phyloP scores from a whole-genome alignment of 2,329 filamentous ascomycete genomes.

The Neonectria sp. region DNA sequence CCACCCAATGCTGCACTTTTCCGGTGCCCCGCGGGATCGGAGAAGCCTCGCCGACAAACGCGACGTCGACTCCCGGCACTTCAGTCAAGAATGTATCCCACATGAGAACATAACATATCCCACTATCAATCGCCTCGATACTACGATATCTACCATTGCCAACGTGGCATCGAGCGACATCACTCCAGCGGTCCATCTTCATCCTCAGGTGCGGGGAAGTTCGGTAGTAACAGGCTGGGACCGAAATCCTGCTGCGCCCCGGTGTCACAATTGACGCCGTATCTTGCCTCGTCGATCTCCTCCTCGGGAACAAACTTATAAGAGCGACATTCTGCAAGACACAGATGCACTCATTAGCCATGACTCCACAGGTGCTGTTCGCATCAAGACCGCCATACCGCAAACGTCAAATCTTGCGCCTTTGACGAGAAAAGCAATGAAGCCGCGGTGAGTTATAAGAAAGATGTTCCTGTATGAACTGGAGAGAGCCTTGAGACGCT shows the following conservation, averaged over 20 bases:
- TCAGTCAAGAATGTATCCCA: too few species aligned
- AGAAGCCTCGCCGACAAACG: not conserved
- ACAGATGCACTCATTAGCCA: not conserved
- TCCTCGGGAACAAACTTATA: conserved; percentile 34
- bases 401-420: conserved; percentile 40
- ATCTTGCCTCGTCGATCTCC: conserved; percentile 13
- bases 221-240: conserved; percentile 30
- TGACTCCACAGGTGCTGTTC: fast-evolving
- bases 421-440: conserved; percentile 41
- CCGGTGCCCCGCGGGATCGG: conserved; percentile 1
- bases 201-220: not conserved
- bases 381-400: conserved; percentile 22
- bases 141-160: too few species aligned
- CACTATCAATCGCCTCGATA: too few species aligned
- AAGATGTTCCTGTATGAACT: conserved; percentile 35
- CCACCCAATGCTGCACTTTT: not conserved
- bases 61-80: too few species aligned
- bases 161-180: not conserved
- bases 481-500: conserved; percentile 26
- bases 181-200: not conserved
- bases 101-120: too few species aligned
- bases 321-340: conserved; percentile 31
- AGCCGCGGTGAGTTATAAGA: conserved; percentile 39
- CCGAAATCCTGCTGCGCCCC: conserved; percentile 38
- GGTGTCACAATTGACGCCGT: conserved; percentile 35